Evolutionary conservation across 192 early-diverging fungal species (phyloP).

Genomic region (Umbelopsis ramanniana): DNA sequence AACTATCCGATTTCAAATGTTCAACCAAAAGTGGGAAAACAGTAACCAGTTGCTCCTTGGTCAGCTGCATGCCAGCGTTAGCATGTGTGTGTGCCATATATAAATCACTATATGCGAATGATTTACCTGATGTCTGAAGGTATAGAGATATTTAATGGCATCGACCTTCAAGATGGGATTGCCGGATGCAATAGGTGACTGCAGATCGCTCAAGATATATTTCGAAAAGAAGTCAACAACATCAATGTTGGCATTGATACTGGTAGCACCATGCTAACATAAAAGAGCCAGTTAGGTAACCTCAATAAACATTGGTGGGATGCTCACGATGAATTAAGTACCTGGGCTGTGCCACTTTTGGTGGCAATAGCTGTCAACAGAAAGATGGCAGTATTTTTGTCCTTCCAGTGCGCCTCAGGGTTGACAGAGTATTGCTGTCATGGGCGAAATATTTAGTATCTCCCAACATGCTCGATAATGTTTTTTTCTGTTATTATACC

Average conservation of each 20-base stretch:
- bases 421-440: conserved; percentile 71
- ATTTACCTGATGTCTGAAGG: conserved; percentile 87
- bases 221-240: conserved; percentile 82
- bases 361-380: conserved; percentile 90
- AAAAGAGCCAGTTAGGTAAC: neutral
- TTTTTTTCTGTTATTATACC: conserved; percentile 20
- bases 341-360: conserved; percentile 72
- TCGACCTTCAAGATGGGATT: conserved; percentile 91
- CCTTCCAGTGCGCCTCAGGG: conserved; percentile 80
- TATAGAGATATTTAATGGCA: conserved; percentile 92
- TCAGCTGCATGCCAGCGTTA: conserved; percentile 52
- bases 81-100: neutral
- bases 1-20: conserved; percentile 81
- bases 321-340: conserved; percentile 25
- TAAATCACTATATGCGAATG: neutral
- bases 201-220: conserved; percentile 86
- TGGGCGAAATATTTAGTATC: neutral
- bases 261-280: conserved; percentile 77
- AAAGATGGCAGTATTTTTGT: conserved; percentile 95
- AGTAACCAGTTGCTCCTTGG: conserved; percentile 74
- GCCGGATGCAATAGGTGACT: conserved; percentile 64
- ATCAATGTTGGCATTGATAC: conserved; percentile 83
- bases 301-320: conserved; percentile 11
- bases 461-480: neutral
- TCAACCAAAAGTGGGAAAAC: conserved; percentile 78